phyloP scores from a whole-genome alignment of 495 filamentous ascomycete genomes.

The Daldinia grandis region DNA sequence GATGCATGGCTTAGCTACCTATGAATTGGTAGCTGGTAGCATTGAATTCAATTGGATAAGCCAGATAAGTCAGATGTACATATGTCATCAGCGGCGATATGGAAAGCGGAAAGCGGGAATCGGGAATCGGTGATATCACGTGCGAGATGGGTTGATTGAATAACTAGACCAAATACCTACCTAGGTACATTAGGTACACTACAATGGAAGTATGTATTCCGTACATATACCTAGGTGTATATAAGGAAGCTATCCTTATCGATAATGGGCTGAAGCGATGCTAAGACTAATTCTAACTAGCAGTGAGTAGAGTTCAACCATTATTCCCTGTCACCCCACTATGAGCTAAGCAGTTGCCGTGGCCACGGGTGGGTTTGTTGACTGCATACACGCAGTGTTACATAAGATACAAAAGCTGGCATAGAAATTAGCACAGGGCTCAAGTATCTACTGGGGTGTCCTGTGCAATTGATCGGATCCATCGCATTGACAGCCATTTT shows the following conservation, averaged over 20 bases:
- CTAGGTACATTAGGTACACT: no score
- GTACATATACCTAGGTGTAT: background rate
- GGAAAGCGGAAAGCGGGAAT: background rate
- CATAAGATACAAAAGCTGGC: background rate
- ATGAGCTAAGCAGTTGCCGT: constrained; percentile 39
- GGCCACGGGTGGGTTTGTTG: constrained; percentile 45
- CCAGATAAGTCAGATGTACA: constrained; percentile 1
- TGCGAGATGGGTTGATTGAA: background rate
- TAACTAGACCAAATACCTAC: no score
- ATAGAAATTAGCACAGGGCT: background rate
- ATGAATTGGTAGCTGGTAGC: background rate
- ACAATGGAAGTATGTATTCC: background rate
- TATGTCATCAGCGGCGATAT: constrained; percentile 20
- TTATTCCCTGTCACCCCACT: constrained; percentile 7
- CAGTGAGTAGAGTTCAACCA: background rate
- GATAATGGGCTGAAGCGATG: constrained; percentile 17
- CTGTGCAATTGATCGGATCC: background rate
- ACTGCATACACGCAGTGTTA: constrained; percentile 20
- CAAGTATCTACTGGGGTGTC: constrained; percentile 1
- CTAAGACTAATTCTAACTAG: background rate
- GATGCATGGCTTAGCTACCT: constrained; percentile 13
- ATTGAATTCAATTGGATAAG: background rate
- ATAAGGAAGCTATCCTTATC: constrained; percentile 19
- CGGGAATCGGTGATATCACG: background rate
- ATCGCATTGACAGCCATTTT: background rate